A percentile compares a stretch with the other conserved stretches of the same genome.
phyloP scores from a whole-genome alignment of 2,329 filamentous ascomycete species.

The Verruconis gallopava region DNA sequence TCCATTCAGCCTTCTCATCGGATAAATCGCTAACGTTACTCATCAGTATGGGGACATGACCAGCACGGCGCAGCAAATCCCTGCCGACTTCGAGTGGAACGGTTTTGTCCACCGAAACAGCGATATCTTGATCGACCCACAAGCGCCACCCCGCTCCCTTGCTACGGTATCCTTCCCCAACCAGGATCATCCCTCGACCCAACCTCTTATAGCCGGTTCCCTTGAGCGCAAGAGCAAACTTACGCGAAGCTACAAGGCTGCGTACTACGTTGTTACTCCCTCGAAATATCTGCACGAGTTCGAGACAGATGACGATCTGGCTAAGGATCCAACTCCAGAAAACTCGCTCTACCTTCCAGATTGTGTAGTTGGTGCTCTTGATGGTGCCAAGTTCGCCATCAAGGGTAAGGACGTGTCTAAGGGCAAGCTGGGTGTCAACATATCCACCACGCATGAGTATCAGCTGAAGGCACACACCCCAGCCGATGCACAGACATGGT shows the following conservation, averaged over 20 bases:
- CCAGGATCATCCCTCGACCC: slow-evolving; percentile 67
- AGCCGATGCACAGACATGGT: slow-evolving; percentile 75
- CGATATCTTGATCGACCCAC: slow-evolving; percentile 64
- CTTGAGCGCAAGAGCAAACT: slow-evolving; percentile 86
- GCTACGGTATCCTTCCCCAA: slow-evolving; percentile 74
- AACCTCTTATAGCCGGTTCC: slow-evolving; percentile 73
- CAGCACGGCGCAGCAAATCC: slow-evolving; percentile 60
- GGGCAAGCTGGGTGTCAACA: slow-evolving; percentile 62
- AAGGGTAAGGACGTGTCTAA: slow-evolving; percentile 88
- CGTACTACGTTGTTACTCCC: slow-evolving; percentile 84
- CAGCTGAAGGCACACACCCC: slow-evolving; percentile 78
- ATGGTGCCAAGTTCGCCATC: slow-evolving; percentile 77
- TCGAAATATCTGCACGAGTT: slow-evolving; percentile 89
- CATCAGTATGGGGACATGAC: slow-evolving; percentile 63
- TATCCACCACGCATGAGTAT: slow-evolving; percentile 68
- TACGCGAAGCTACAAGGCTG: slow-evolving; percentile 64
- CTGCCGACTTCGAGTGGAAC: slow-evolving; percentile 82
- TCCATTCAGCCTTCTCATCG: not conserved
- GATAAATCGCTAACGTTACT: slow-evolving; percentile 1
- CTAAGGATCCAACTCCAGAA: slow-evolving; percentile 67
- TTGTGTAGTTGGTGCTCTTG: slow-evolving; percentile 59
- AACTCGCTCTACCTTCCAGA: slow-evolving; percentile 87
- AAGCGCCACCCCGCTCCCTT: slow-evolving; percentile 58
- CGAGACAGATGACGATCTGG: slow-evolving; percentile 72
- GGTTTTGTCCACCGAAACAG: slow-evolving; percentile 63